phyloP scores from a whole-genome alignment of 805 yeast species.

The Cyberlindnera nakhonratchasimensis region DNA sequence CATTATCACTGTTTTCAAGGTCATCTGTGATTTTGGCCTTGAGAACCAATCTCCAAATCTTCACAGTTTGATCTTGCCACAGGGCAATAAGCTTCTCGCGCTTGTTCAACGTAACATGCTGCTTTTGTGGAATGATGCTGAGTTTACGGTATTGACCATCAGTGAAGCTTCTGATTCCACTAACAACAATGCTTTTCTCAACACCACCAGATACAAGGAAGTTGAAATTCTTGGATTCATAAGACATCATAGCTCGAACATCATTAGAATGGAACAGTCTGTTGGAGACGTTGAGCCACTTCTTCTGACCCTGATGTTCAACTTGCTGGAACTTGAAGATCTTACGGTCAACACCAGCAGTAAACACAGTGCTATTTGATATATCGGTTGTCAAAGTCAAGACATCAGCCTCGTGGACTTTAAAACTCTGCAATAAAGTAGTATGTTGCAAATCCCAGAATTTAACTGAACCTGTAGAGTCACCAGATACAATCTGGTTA shows the following conservation, averaged over 20 bases:
- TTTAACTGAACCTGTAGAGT: conserved; percentile 90
- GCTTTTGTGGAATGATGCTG: conserved; percentile 54
- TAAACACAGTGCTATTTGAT: conserved; percentile 61
- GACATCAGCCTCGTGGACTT: conserved; percentile 89
- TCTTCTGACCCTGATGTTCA: conserved; percentile 34
- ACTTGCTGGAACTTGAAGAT: conserved; percentile 57
- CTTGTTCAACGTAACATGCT: conserved; percentile 48
- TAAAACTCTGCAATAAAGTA: conserved; percentile 76
- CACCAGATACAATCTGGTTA: conserved; percentile 88
- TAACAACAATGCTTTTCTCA: conserved; percentile 62
- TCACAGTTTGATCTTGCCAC: conserved; percentile 82
- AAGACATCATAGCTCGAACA: conserved; percentile 70
- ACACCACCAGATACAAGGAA: conserved; percentile 81
- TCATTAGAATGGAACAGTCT: conserved; percentile 84
- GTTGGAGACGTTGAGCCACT: conserved; percentile 77
- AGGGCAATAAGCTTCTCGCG: conserved; percentile 52
- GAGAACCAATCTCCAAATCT: conserved; percentile 66
- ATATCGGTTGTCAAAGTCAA: conserved; percentile 63
- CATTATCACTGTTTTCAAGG: conserved; percentile 15
- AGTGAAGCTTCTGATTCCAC: conserved; percentile 60
- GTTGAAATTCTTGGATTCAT: conserved; percentile 64
- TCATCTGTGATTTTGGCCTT: conserved; percentile 20
- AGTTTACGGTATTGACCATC: conserved; percentile 72
- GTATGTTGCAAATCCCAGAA: conserved; percentile 84
- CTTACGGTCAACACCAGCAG: conserved; percentile 93